Evolutionary conservation across 345 rosid species (phyloP).

Genomic region (Viola odorata): DNA sequence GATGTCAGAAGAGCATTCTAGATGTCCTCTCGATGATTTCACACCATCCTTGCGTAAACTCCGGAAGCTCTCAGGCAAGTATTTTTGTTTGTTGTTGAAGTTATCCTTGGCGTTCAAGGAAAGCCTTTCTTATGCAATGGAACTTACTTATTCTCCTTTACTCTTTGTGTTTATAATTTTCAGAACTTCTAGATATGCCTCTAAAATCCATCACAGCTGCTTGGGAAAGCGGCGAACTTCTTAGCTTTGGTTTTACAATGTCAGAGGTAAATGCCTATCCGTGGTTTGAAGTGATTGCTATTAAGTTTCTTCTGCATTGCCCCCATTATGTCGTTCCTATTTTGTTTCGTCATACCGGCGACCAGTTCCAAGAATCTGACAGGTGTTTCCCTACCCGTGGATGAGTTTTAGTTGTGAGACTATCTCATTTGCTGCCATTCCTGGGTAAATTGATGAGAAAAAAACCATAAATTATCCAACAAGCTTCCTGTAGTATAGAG

Average conservation of each 20-base stretch:
- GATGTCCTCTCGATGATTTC: conserved; percentile 44
- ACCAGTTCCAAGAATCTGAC: background rate
- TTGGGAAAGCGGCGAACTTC: conserved; percentile 85
- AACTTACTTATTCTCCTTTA: background rate
- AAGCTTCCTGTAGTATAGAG: too few species aligned
- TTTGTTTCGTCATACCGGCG: background rate
- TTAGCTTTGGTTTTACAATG: conserved; percentile 58
- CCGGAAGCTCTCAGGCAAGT: conserved; percentile 80
- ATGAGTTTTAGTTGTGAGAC: background rate
- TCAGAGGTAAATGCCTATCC: conserved; percentile 50
- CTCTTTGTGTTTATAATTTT: conserved; percentile 10
- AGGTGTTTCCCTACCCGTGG: background rate
- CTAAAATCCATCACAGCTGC: conserved; percentile 64
- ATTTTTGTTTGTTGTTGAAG: conserved; percentile 5
- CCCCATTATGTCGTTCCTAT: background rate
- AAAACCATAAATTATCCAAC: too few species aligned
- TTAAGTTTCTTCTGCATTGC: background rate
- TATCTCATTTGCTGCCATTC: too few species aligned
- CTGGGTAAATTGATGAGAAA: too few species aligned
- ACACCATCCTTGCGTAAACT: conserved; percentile 73
- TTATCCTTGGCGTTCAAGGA: conserved; percentile 9
- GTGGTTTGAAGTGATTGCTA: background rate
- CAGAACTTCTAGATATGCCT: conserved; percentile 92
- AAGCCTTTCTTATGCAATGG: background rate
- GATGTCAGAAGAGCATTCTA: conserved; percentile 33